Conservation (phyloP, 495 filamentous ascomycete genomes). For the Platismatia glauca region DNA sequence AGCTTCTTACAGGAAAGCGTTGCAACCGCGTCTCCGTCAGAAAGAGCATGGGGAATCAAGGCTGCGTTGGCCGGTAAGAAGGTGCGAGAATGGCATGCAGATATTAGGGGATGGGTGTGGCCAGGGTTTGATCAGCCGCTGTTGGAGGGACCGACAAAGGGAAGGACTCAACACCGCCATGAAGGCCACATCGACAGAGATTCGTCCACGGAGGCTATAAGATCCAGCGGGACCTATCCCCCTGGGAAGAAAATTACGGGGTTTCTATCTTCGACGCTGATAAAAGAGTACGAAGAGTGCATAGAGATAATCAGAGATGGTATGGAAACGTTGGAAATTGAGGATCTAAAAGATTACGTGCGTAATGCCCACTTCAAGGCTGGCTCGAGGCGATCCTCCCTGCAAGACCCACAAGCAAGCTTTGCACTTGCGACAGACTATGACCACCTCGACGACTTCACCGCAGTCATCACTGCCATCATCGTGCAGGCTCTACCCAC, state of each 20-base stretch:
- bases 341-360: slow-evolving; percentile 85
- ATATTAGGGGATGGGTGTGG: slow-evolving; percentile 72
- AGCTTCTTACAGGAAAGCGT: slow-evolving; percentile 56
- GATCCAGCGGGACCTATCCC: slow-evolving; percentile 19
- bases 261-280: slow-evolving; percentile 51
- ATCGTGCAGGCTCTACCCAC: slow-evolving; percentile 78
- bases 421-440: slow-evolving; percentile 44
- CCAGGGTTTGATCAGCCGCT: slow-evolving; percentile 31
- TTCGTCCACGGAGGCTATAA: slow-evolving; percentile 20
- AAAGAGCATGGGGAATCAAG: slow-evolving; percentile 63
- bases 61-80: slow-evolving; percentile 67
- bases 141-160: not conserved
- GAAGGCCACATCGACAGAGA: slow-evolving; percentile 40
- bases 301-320: slow-evolving; percentile 69
- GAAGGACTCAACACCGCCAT: slow-evolving; percentile 44
- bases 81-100: slow-evolving; percentile 66
- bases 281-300: slow-evolving; percentile 59
- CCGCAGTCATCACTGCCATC: slow-evolving; percentile 79
- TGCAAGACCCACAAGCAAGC: slow-evolving; percentile 35
- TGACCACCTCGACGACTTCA: slow-evolving; percentile 69
- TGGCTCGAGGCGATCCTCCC: slow-evolving; percentile 46
- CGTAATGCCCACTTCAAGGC: slow-evolving; percentile 63
- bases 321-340: slow-evolving; percentile 72
- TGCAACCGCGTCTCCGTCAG: slow-evolving; percentile 53
- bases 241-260: slow-evolving; percentile 49